phyloP scores from a whole-genome alignment of 148 eudicot species.

The Nyssa sinensis region DNA sequence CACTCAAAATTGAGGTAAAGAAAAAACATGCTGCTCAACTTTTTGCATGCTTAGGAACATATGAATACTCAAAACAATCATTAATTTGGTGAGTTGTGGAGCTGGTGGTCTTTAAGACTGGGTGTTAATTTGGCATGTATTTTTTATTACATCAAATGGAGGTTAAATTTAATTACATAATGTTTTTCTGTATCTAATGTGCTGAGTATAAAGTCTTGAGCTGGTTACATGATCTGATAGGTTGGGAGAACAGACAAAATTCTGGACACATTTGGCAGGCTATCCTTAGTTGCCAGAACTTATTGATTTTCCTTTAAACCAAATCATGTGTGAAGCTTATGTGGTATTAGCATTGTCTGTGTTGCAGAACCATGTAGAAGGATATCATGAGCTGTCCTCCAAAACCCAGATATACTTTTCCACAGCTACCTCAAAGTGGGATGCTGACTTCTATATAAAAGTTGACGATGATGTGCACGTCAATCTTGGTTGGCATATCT shows the following conservation, averaged over 20 bases:
- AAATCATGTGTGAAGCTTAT: not conserved
- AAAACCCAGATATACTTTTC: constrained; percentile 70
- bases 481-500: constrained; percentile 53
- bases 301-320: not conserved
- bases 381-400: constrained; percentile 70
- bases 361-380: constrained; percentile 75
- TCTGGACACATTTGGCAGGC: not conserved
- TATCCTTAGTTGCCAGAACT: not conserved
- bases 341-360: not conserved
- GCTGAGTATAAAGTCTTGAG: not conserved
- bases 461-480: constrained; percentile 86
- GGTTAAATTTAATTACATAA: not conserved
- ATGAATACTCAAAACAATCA: not conserved
- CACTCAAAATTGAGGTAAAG: not conserved
- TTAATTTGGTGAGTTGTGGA: not conserved
- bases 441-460: constrained; percentile 77
- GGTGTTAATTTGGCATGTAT: not conserved
- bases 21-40: not conserved
- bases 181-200: constrained; percentile 5
- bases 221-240: constrained; percentile 1
- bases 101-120: not conserved
- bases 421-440: constrained; percentile 71
- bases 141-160: not conserved
- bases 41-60: not conserved
- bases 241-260: constrained; percentile 9